These are phyloP conservation scores for Cladophialophora exuberans DNA, from an alignment of 2,329 filamentous ascomycete genomes.

Conservation along the genomic window DNA sequence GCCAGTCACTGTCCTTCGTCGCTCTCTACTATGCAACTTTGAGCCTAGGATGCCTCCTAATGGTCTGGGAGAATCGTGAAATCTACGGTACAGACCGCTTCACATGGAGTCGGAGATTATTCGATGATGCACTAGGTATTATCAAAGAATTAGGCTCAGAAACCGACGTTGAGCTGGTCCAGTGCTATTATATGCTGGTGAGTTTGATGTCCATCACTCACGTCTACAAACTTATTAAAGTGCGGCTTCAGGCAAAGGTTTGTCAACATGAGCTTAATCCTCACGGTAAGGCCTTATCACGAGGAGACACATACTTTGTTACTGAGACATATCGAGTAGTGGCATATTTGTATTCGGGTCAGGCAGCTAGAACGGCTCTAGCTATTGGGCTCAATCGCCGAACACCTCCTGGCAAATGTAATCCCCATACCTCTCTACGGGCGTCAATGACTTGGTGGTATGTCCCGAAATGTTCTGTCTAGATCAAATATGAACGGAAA, in stretches of 20 bases:
- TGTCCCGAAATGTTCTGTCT: slow-evolving; percentile 38
- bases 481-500: background rate
- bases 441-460: slow-evolving; percentile 55
- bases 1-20: slow-evolving; percentile 47
- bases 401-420: slow-evolving; percentile 36
- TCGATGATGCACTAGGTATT: slow-evolving; percentile 6
- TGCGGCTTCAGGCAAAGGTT: slow-evolving; percentile 50
- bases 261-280: slow-evolving; percentile 56
- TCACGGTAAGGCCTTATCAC: slow-evolving; percentile 17
- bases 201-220: background rate
- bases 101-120: slow-evolving; percentile 26
- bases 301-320: background rate
- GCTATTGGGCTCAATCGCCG: slow-evolving; percentile 53
- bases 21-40: slow-evolving; percentile 53
- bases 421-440: slow-evolving; percentile 40
- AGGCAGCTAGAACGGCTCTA: slow-evolving; percentile 52
- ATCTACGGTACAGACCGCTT: slow-evolving; percentile 20
- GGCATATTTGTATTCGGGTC: slow-evolving; percentile 54
- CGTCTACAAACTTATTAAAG: background rate
- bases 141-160: slow-evolving; percentile 14
- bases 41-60: slow-evolving; percentile 51
- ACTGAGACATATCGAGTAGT: too few relatives aligned
- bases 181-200: slow-evolving; percentile 34
- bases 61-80: slow-evolving; percentile 7
- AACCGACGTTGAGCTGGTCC: slow-evolving; percentile 51